These are phyloP conservation scores for Saururus chinensis DNA, from an alignment of 164 flowering plant genomes.

Conservation along the genomic window DNA sequence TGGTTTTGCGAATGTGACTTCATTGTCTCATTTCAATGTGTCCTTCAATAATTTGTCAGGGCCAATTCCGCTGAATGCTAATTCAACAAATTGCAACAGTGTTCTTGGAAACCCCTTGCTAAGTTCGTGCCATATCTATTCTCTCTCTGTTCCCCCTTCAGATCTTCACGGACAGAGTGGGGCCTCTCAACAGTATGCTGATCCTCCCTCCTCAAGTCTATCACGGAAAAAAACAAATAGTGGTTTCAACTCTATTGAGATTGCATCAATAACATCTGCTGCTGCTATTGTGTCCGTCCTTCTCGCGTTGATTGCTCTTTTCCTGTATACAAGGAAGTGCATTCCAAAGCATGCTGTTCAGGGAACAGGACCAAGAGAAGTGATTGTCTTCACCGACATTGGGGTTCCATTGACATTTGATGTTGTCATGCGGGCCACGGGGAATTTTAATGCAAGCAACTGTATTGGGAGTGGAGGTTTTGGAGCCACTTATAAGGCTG, in stretches of 20 bases:
- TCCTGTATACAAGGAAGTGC: constrained; percentile 62
- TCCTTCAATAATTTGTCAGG: constrained; percentile 87
- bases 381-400: constrained; percentile 53
- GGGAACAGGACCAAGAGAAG: constrained; percentile 51
- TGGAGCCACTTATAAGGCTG: constrained; percentile 93
- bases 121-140: constrained; percentile 26
- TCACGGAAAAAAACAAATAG: constrained; percentile 7
- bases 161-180: constrained; percentile 29
- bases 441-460: constrained; percentile 64
- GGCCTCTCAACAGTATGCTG: constrained; percentile 19
- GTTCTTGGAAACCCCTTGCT: constrained; percentile 22
- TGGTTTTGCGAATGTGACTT: constrained; percentile 42
- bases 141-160: constrained; percentile 36
- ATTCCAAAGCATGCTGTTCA: constrained; percentile 37
- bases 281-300: constrained; percentile 80
- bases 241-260: constrained; percentile 63
- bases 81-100: constrained; percentile 19
- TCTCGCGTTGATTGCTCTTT: constrained; percentile 50
- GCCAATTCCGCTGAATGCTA: constrained; percentile 31
- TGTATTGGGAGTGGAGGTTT: constrained; percentile 93
- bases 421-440: constrained; percentile 71
- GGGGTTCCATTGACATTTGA: constrained; percentile 67
- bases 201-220: constrained; percentile 28
- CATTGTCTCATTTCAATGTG: constrained; percentile 49
- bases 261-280: constrained; percentile 76